Conservation (phyloP, 768 basidiomycete species). For the Rubroboletus satanas region DNA sequence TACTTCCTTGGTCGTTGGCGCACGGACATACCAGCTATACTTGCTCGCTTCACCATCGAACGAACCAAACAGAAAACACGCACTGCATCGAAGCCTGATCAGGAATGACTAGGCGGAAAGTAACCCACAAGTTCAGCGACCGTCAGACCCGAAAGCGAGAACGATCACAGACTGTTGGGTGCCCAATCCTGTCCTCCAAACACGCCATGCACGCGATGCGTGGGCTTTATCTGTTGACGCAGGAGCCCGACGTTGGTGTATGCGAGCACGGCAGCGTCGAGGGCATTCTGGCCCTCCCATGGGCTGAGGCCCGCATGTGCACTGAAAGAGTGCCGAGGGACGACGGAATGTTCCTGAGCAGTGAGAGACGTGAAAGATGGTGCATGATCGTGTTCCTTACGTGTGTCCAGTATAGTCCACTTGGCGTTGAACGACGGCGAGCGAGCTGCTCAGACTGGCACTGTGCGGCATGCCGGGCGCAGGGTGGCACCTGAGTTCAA, state of each 20-base stretch:
- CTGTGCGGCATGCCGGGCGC: constrained; percentile 68
- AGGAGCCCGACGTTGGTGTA: constrained; percentile 77
- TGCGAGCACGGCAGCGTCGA: constrained; percentile 81
- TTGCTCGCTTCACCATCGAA: not conserved
- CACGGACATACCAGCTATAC: constrained; percentile 68
- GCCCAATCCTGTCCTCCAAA: constrained; percentile 75
- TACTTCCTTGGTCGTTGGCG: constrained; percentile 60
- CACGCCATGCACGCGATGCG: constrained; percentile 75
- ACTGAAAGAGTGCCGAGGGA: constrained; percentile 32
- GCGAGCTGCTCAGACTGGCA: constrained; percentile 57
- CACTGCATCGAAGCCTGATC: constrained; percentile 73
- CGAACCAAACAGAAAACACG: constrained; percentile 18
- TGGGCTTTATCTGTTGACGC: constrained; percentile 77
- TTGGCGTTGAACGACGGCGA: constrained; percentile 55
- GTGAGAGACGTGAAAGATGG: not conserved
- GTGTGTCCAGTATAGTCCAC: constrained; percentile 74
- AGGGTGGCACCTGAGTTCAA: constrained; percentile 67
- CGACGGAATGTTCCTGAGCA: not conserved
- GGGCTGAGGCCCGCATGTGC: constrained; percentile 78
- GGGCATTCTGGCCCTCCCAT: constrained; percentile 83
- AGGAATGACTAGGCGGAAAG: constrained; percentile 59
- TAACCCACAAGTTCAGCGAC: not conserved
- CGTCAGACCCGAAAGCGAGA: not conserved
- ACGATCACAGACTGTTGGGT: constrained; percentile 52
- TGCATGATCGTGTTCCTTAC: constrained; percentile 35